Base-by-base conservation (phyloP, 2,329 filamentous ascomycete species). In the Fusarium phyllophilum region DNA sequence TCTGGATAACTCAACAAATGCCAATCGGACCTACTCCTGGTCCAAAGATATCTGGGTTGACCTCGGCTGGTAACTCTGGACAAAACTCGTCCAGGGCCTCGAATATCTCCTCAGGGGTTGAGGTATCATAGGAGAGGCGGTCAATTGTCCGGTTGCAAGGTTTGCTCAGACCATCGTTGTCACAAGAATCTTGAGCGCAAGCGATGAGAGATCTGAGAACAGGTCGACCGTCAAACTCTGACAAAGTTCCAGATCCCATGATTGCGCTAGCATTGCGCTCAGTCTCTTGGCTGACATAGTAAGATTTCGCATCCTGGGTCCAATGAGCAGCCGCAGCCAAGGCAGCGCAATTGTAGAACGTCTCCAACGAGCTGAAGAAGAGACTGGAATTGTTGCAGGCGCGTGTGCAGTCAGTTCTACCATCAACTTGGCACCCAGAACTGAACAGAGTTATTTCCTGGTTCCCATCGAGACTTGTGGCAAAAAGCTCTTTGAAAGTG, bases 11-110 rank as follows among this genome's bases (percentile, higher is more conserved):
- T 22, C 5, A 13, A 57, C 20, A 15, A 34, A 46, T 22, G n/a
- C 6, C 13, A 8, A 29, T 34, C 15, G 12, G 31, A 65, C 81
- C 72, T 79, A 82, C 82, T 62, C 82, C 82, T 33, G 82, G 82
- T 2, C 82, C 82, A 66, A 83, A 83, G 10, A 83, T 83, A 56
- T 83, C 82, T 3, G 82, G 81, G 41, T 83, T 82, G 38, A 83
- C 82, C 66, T 83, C 79, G 12, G 82, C 82, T 39, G 77, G 67
- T 36, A 83, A 66, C 34, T 81, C 79, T 0, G 82, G 82, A 44
- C 82, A 83, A 60, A 83, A 83, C 11, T 74, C 74, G 20, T 79
- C 79, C 69, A 83, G 77, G 34, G 82, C 81, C 22, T 78, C 72
- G 44, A 83, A 82, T 52, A 83, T 77, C 26, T 80, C 75, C 41